Evolutionary conservation across 768 basidiomycete genomes (phyloP).

Genomic region (Xerocomus brunneocitrinus): DNA sequence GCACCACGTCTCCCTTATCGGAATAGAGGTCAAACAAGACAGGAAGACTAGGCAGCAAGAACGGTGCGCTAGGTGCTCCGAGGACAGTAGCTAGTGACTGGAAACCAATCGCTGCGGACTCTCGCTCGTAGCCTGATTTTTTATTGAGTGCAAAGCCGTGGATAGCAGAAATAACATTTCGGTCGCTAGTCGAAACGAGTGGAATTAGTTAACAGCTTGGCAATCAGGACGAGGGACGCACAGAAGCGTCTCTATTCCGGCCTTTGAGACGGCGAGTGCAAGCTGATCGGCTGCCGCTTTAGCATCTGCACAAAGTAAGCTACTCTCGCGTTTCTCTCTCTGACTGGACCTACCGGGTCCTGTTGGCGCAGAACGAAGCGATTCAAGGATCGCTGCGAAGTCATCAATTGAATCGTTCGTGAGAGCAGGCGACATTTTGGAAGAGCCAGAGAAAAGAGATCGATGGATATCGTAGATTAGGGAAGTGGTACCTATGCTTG

Average conservation of each 20-base stretch:
- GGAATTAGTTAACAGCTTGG: constrained; percentile 14
- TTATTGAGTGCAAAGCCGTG: constrained; percentile 73
- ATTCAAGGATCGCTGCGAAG: constrained; percentile 42
- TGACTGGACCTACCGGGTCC: constrained; percentile 45
- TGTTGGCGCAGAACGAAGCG: constrained; percentile 55
- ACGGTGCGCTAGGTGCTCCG: constrained; percentile 66
- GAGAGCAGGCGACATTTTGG: constrained; percentile 51
- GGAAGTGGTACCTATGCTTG: constrained; percentile 7
- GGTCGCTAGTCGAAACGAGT: constrained; percentile 42
- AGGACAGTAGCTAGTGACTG: constrained; percentile 67
- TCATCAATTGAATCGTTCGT: constrained; percentile 41
- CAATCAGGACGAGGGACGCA: constrained; percentile 30
- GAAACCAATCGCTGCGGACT: constrained; percentile 79
- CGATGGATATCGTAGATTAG: constrained; percentile 23
- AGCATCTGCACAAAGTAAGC: constrained; percentile 51
- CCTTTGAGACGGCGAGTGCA: constrained; percentile 64
- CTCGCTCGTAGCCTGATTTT: constrained; percentile 85
- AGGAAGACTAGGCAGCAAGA: constrained; percentile 74
- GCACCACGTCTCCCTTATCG: constrained; percentile 93
- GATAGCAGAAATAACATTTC: constrained; percentile 57
- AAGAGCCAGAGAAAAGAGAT: constrained; percentile 5
- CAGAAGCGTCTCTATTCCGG: constrained; percentile 59
- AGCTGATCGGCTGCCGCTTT: constrained; percentile 80
- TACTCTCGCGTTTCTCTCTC: background rate
- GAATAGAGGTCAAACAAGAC: constrained; percentile 78